Base-by-base conservation (phyloP, 1,284 basidiomycete species). In the Flammula alnicola region DNA sequence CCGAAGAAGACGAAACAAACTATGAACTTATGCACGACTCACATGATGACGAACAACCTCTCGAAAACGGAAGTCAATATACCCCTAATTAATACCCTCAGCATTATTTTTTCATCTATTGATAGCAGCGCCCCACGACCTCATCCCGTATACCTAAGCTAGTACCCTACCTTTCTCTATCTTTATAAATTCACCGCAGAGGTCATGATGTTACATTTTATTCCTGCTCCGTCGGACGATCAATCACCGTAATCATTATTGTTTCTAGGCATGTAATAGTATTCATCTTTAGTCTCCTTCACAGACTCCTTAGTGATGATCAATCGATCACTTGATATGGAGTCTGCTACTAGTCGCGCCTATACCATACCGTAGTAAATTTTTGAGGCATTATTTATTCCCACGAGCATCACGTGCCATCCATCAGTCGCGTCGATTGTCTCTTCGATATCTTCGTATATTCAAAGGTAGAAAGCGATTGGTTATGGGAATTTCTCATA, bases 31-130 rank as follows among this genome's bases (percentile, higher is more conserved):
- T 49, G 46, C 59, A 59, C 54, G 55, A 59, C 49, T 44, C 49
- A 41, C 36, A 51, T 44, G 49, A 61, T 42, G 44, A 62, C 46
- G 51, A 55, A 49, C 35, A 44, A 32, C 22, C 39, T 14, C 43
- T 40, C 37, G 58, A 62, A 50, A 55, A 58, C 39, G 52, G 54
- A 61, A 59, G 59, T 45, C 49, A 57, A 44, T 63, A 67, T 68
- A 68, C 63, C 66, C 63, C 50, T 45, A 54, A 54, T 58, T 64
- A 64, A 66, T 63, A 63, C 51, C 57, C 58, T 52, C 44, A 46
- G 52, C 52, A 50, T 56, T 48, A 49, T 49, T 47, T 40, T 49
- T 44, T 38, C 50, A 52, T 48, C 50, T 56, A 58, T 53, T 55
- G 49, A 55, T 55, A 58, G 51, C 54, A 42, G 47, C 44, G 35